These are phyloP conservation scores for Tuber microsphaerosporum DNA, from an alignment of 495 filamentous ascomycete species.

Conservation along the genomic window DNA sequence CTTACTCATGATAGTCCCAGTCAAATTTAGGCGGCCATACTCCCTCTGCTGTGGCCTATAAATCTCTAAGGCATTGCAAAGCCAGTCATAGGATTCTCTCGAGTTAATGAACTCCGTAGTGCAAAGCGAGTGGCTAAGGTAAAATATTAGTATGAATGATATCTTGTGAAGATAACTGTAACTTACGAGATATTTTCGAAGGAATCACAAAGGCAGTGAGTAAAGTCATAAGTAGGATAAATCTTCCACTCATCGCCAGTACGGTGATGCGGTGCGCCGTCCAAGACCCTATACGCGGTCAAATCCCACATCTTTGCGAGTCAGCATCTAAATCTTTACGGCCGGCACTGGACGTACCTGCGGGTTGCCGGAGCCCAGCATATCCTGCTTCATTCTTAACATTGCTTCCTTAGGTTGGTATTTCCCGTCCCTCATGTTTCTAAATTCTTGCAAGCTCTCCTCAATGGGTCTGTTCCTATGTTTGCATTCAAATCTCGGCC, in stretches of 20 bases:
- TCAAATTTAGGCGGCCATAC: conserved; percentile 72
- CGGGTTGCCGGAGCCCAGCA: conserved; percentile 53
- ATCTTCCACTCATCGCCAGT: conserved; percentile 72
- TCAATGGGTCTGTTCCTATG: conserved; percentile 69
- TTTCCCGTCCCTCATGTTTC: conserved; percentile 83
- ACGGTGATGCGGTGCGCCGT: conserved; percentile 59
- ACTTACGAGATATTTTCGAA: conserved; percentile 70
- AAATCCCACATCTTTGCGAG: conserved; percentile 59
- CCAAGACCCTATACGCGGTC: conserved; percentile 69
- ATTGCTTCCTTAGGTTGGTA: conserved; percentile 83
- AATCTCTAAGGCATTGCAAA: conserved; percentile 64
- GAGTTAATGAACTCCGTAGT: conserved; percentile 76
- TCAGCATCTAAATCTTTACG: neutral
- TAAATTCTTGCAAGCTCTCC: conserved; percentile 72
- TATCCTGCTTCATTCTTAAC: conserved; percentile 83
- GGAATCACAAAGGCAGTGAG: conserved; percentile 80
- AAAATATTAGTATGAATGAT: conserved; percentile 16
- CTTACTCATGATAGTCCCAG: conserved; percentile 77
- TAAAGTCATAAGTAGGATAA: conserved; percentile 88
- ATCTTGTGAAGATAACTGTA: neutral
- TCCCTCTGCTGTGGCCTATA: conserved; percentile 85
- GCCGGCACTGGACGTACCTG: conserved; percentile 46
- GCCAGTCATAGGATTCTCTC: conserved; percentile 79
- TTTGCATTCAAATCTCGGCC: conserved; percentile 65
- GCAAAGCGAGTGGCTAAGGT: conserved; percentile 62